Base-by-base conservation (phyloP, 2,329 filamentous ascomycete genomes). In the Didymella sp. region DNA sequence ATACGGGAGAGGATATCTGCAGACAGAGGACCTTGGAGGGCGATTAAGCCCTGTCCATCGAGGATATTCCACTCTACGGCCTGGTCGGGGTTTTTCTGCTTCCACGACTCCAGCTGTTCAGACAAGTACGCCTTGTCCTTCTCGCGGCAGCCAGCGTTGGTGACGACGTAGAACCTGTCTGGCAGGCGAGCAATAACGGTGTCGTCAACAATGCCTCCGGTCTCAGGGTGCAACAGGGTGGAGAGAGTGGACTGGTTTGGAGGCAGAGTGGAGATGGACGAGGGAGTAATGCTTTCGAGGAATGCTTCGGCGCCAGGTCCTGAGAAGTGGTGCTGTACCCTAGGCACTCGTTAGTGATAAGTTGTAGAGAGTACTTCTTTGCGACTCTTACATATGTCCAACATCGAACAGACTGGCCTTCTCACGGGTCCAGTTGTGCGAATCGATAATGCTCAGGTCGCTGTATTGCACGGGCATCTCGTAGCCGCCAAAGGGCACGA, bases 401-500 rank as follows among this genome's bases (percentile, higher is more conserved):
- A 98, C 95, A 77, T 99, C 95, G 73, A 99, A 99, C 62, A 99
- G 80, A 62, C 92, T 96, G 56, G 91, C 90, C 77, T 93, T 90
- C 68, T 87, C 84, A 51, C 95, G 87, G 15, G 95, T 98, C 84
- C 94, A 97, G 69, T 87, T 84, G 81, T 98, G 95, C 49, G 92
- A 96, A 59, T 92, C 90, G 65, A 86, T 84, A 62, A 97, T 89
- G 66, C 89, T 88, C 64, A 90, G 83, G 64, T 87, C 85, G 30
- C 83, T 78, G 80, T 98, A 99, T 77, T 95, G 90, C 41, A 99
- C 87, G 7, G 95, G 95, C 92, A 99, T 97, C 67, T 86, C 83
- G 80, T 89, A 96, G 65, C 92, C 92, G 62, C 91, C 94, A 78
- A 97, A 99, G n/a, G 92, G 91, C 46, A 97, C 94, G 87, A 98